Evolutionary conservation across 768 basidiomycete species (phyloP).

Genomic region (Kwoniella dendrophila): DNA sequence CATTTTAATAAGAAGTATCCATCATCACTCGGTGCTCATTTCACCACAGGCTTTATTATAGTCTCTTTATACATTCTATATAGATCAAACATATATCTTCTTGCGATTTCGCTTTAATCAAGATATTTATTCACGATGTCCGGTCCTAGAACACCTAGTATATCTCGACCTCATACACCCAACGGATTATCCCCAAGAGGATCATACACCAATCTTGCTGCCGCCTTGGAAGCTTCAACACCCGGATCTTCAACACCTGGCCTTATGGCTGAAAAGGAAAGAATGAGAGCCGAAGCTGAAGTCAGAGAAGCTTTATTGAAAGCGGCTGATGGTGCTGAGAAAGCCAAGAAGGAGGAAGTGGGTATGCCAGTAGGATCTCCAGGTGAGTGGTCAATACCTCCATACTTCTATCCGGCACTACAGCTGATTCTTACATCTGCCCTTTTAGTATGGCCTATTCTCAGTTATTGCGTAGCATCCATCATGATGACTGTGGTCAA

Average conservation of each 20-base stretch:
- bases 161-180: conserved; percentile 41
- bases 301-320: conserved; percentile 31
- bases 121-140: conserved; percentile 13
- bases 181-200: conserved; percentile 40
- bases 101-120: not conserved
- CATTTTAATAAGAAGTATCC: too few species aligned
- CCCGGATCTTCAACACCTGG: conserved; percentile 25
- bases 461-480: conserved; percentile 86
- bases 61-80: not conserved
- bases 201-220: conserved; percentile 44
- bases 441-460: conserved; percentile 71
- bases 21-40: not conserved
- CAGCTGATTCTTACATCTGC: not conserved
- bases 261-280: conserved; percentile 37
- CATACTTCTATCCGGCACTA: not conserved
- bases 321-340: conserved; percentile 35
- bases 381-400: conserved; percentile 26
- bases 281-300: conserved; percentile 37
- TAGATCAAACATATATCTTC: not conserved
- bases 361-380: conserved; percentile 40
- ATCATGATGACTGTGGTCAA: conserved; percentile 97
- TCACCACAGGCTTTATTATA: not conserved
- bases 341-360: conserved; percentile 44
- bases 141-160: conserved; percentile 12
- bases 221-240: conserved; percentile 20